These are phyloP conservation scores for Theileria parva DNA, from an alignment of 169 alveolate genomes.

Conservation along the genomic window DNA sequence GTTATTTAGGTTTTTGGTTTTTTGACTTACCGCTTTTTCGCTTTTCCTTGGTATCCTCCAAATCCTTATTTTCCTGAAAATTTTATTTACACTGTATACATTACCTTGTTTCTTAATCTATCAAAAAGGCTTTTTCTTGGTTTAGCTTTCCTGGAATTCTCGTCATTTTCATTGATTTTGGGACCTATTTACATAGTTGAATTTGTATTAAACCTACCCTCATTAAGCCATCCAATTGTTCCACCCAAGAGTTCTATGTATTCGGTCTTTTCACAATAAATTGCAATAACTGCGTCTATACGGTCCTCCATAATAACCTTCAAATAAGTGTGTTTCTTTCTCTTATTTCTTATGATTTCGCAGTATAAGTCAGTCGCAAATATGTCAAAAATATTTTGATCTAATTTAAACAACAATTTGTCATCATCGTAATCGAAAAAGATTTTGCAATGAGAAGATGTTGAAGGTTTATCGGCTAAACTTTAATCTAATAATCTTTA, in stretches of 20 bases:
- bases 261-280: conserved; percentile 31
- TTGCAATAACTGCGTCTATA: conserved; percentile 41
- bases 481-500: neutral
- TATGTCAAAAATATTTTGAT: conserved; percentile 37
- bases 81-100: neutral
- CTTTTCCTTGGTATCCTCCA: neutral
- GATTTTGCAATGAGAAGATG: conserved; percentile 44
- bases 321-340: conserved; percentile 43
- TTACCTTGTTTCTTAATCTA: neutral
- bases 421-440: conserved; percentile 47
- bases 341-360: conserved; percentile 45
- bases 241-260: conserved; percentile 56
- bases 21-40: neutral
- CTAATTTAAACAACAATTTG: conserved; percentile 29
- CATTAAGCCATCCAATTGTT: conserved; percentile 54
- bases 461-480: conserved; percentile 53
- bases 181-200: neutral
- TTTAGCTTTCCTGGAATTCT: neutral
- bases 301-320: conserved; percentile 25
- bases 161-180: neutral
- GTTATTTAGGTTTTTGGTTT: neutral
- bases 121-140: neutral
- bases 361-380: conserved; percentile 40
- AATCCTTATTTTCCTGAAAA: neutral
- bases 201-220: neutral